These are phyloP conservation scores for Hypomontagnella submonticulosa DNA, from an alignment of 495 filamentous ascomycete species.

Conservation along the genomic window DNA sequence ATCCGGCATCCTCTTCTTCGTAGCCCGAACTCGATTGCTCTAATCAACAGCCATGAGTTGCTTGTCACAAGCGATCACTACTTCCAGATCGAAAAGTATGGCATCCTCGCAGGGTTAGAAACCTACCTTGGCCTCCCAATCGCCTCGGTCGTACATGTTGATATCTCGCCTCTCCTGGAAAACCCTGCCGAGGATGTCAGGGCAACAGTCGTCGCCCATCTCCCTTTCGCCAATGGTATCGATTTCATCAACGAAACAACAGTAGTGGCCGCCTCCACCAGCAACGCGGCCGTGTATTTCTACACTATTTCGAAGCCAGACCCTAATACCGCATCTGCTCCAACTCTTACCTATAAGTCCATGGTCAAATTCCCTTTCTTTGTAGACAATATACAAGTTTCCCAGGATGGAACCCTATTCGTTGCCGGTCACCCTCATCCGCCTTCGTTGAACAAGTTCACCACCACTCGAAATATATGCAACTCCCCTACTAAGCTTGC, in stretches of 20 bases:
- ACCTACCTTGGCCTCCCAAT: constrained; percentile 51
- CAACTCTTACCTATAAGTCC: constrained; percentile 32
- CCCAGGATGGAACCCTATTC: constrained; percentile 52
- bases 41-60: constrained; percentile 59
- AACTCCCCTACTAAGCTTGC: constrained; percentile 30
- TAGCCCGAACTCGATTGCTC: constrained; percentile 69
- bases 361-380: constrained; percentile 47
- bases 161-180: constrained; percentile 50
- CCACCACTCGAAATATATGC: constrained; percentile 40
- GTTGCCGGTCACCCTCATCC: constrained; percentile 57
- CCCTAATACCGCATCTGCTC: constrained; percentile 1
- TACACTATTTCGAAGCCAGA: constrained; percentile 44
- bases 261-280: constrained; percentile 53
- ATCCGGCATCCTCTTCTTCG: constrained; percentile 61
- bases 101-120: constrained; percentile 45
- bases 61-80: constrained; percentile 72
- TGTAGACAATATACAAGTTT: constrained; percentile 56
- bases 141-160: constrained; percentile 53
- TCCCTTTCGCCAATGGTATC: constrained; percentile 46
- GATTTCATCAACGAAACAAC: constrained; percentile 50
- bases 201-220: constrained; percentile 30
- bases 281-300: constrained; percentile 46
- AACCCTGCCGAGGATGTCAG: constrained; percentile 48
- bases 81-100: constrained; percentile 40
- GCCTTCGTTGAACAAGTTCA: constrained; percentile 45